Conservation (phyloP, 208 protist genomes). For the Wallacemonas sp. region DNA sequence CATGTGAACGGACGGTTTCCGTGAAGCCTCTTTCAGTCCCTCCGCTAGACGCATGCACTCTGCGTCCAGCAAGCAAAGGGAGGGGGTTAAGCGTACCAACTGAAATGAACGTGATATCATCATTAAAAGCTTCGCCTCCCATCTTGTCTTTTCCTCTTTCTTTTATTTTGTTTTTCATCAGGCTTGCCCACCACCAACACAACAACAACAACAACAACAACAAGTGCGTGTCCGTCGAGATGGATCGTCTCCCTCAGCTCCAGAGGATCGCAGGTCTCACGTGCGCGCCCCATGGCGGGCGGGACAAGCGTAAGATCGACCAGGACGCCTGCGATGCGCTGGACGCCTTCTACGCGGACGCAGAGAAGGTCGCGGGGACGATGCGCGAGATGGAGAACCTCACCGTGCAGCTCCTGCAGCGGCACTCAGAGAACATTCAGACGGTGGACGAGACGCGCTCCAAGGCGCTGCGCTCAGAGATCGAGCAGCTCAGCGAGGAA, state of each 20-base stretch:
- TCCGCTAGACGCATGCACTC: neutral
- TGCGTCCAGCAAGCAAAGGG: too few species aligned
- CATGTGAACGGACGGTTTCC: too few species aligned
- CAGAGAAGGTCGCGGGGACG: constrained; percentile 22
- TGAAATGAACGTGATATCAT: too few species aligned
- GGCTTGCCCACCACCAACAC: neutral
- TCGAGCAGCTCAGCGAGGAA: constrained; percentile 55
- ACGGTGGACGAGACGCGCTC: constrained; percentile 62
- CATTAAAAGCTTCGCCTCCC: too few species aligned
- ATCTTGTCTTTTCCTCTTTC: constrained; percentile 9
- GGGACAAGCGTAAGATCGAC: constrained; percentile 63
- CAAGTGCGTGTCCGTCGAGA: constrained; percentile 3
- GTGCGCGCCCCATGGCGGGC: too few species aligned
- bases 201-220: constrained; percentile 1
- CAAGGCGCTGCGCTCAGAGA: constrained; percentile 53
- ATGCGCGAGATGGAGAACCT: constrained; percentile 41
- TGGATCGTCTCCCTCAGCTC: constrained; percentile 41
- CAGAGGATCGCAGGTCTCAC: constrained; percentile 18
- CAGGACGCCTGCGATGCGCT: constrained; percentile 61
- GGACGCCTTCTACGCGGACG: constrained; percentile 72
- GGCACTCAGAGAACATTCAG: constrained; percentile 75
- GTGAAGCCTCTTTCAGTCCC: neutral
- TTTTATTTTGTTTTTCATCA: constrained; percentile 19
- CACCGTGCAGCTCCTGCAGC: constrained; percentile 50
- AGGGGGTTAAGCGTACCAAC: too few species aligned